Percentiles rank a stretch among this genome's conserved stretches.
Evolutionary conservation across 2,329 filamentous ascomycete genomes (phyloP).

Genomic region (Capronia epimyces): DNA sequence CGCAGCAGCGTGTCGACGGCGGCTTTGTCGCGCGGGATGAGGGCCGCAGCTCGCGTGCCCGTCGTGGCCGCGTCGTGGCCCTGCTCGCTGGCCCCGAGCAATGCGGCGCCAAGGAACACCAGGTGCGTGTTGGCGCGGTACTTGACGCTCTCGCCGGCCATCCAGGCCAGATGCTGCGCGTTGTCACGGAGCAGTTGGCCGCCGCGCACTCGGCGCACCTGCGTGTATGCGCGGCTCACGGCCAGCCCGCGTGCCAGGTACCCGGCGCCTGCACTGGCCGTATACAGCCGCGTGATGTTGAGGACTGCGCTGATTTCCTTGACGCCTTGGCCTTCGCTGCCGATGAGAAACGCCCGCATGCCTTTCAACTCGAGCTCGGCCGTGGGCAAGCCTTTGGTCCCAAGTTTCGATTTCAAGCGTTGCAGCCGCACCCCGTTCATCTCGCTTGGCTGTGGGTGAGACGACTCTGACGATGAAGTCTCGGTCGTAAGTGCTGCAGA

Average conservation of each 20-base stretch:
- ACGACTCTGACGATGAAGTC: not conserved
- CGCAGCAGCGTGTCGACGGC: slow-evolving; percentile 31
- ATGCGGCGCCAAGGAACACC: slow-evolving; percentile 30
- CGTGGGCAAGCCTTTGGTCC: slow-evolving; percentile 64
- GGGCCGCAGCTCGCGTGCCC: slow-evolving; percentile 14
- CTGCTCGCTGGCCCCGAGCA: slow-evolving; percentile 35
- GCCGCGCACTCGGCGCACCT: slow-evolving; percentile 36
- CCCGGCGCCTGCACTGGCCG: slow-evolving; percentile 36
- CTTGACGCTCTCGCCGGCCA: slow-evolving; percentile 31
- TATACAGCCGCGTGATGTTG: slow-evolving; percentile 55
- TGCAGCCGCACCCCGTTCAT: slow-evolving; percentile 63
- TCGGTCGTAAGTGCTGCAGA: not conserved
- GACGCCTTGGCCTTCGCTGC: slow-evolving; percentile 60
- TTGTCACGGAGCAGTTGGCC: slow-evolving; percentile 36
- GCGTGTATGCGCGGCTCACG: slow-evolving; percentile 40
- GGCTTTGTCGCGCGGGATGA: slow-evolving; percentile 26
- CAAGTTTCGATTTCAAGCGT: slow-evolving; percentile 66
- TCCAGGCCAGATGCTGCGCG: slow-evolving; percentile 35
- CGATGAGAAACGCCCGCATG: slow-evolving; percentile 63
- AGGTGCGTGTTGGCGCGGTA: slow-evolving; percentile 23
- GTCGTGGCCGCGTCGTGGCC: slow-evolving; percentile 25
- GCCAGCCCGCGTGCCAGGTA: slow-evolving; percentile 39
- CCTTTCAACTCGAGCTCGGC: slow-evolving; percentile 62
- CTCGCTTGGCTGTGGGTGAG: slow-evolving; percentile 3
- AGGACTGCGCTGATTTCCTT: slow-evolving; percentile 64